Conservation (phyloP, 2,329 filamentous ascomycete genomes). For the Neocatenulostroma microsporum region DNA sequence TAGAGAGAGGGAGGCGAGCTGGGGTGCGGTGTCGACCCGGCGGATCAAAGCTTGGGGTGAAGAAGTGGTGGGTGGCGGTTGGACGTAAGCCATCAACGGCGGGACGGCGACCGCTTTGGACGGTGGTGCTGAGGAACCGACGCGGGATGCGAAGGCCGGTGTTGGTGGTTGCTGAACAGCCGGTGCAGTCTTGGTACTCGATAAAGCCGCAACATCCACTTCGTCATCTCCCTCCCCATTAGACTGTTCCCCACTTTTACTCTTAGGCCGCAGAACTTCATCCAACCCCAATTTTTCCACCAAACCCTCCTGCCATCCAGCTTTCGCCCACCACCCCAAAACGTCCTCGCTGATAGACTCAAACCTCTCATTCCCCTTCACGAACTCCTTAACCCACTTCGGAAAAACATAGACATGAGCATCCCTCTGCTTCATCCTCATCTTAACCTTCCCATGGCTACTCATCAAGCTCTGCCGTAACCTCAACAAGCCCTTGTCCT, state of each 20-base stretch:
- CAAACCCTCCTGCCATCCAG: constrained; percentile 78
- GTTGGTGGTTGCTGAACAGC: constrained; percentile 33
- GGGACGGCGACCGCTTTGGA: too few relatives aligned
- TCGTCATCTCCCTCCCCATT: constrained; percentile 19
- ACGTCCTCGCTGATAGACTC: constrained; percentile 88
- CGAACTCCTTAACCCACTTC: constrained; percentile 79
- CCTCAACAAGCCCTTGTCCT: constrained; percentile 64
- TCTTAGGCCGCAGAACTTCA: constrained; percentile 60
- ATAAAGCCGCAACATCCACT: constrained; percentile 23
- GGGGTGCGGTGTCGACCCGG: constrained; percentile 76
- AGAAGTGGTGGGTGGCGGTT: constrained; percentile 42
- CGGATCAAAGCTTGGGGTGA: constrained; percentile 60
- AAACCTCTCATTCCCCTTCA: constrained; percentile 68
- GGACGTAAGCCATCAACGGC: constrained; percentile 73
- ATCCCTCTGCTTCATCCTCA: constrained; percentile 78
- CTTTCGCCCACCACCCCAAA: constrained; percentile 91
- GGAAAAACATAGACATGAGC: constrained; percentile 94
- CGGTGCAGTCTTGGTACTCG: constrained; percentile 48
- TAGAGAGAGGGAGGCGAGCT: constrained; percentile 74
- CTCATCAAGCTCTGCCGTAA: constrained; percentile 69
- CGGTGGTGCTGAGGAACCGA: constrained; percentile 12
- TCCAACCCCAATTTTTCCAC: constrained; percentile 67
- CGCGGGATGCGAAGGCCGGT: constrained; percentile 28
- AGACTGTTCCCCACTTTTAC: too few relatives aligned
- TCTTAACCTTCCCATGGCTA: constrained; percentile 65